Conservation (phyloP, 1,139 yeast species). For the Taphrina pruni region DNA sequence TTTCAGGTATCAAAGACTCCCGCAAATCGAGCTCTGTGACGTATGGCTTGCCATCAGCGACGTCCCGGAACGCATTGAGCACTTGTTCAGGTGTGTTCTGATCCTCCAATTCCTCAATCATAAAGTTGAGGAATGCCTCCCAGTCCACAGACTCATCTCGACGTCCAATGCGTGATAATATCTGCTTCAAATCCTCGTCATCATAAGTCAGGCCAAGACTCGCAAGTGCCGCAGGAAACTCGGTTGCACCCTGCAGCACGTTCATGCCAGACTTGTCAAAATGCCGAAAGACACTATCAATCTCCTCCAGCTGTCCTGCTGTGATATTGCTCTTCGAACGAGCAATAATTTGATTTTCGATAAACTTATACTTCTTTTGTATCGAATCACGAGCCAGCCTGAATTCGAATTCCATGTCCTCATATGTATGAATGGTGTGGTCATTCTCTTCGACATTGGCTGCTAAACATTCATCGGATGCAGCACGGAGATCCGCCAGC, state of each 20-base stretch:
- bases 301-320: conserved; percentile 56
- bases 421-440: conserved; percentile 53
- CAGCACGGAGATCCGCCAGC: conserved; percentile 49
- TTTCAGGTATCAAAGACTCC: conserved; percentile 50
- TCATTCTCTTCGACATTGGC: conserved; percentile 56
- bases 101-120: conserved; percentile 55
- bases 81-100: conserved; percentile 55
- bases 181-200: conserved; percentile 53
- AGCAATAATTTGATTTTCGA: conserved; percentile 55
- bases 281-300: conserved; percentile 55
- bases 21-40: conserved; percentile 55
- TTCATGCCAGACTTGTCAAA: conserved; percentile 54
- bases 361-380: conserved; percentile 53
- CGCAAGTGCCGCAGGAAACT: conserved; percentile 55
- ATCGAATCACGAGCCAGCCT: conserved; percentile 54
- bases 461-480: conserved; percentile 50
- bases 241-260: conserved; percentile 50
- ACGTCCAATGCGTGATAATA: conserved; percentile 51
- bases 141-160: conserved; percentile 49
- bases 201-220: conserved; percentile 53
- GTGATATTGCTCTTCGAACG: conserved; percentile 54
- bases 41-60: conserved; percentile 54
- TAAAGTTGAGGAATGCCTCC: conserved; percentile 54
- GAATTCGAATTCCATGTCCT: conserved; percentile 55
- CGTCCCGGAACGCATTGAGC: conserved; percentile 53